These are phyloP conservation scores for Racocetra persica DNA, from an alignment of 371 early-diverging fungal species.

Conservation along the genomic window DNA sequence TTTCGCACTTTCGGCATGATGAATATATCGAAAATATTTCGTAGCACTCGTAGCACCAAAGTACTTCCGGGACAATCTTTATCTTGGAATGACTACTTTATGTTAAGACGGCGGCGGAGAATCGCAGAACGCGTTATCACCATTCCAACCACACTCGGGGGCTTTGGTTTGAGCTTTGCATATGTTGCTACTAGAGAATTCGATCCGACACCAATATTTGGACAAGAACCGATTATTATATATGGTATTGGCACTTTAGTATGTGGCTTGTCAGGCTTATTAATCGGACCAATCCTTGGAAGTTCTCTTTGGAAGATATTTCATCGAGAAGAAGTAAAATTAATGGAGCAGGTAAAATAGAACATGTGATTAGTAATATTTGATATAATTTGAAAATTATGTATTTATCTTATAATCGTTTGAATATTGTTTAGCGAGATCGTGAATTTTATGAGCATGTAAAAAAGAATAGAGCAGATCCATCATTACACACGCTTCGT, in stretches of 20 bases:
- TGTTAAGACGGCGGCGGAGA: constrained; percentile 10
- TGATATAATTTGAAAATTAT: background rate
- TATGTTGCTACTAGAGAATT: constrained; percentile 38
- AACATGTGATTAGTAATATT: background rate
- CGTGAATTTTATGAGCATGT: constrained; percentile 83
- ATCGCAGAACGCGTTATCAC: constrained; percentile 4
- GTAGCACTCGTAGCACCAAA: no score
- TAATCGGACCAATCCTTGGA: constrained; percentile 75
- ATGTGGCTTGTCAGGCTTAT: constrained; percentile 71
- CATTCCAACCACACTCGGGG: constrained; percentile 19
- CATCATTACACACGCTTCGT: constrained; percentile 74
- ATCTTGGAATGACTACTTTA: constrained; percentile 49
- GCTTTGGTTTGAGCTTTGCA: constrained; percentile 4
- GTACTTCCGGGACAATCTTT: constrained; percentile 52
- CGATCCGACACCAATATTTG: constrained; percentile 35
- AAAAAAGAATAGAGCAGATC: constrained; percentile 80
- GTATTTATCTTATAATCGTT: background rate
- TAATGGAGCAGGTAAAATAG: constrained; percentile 61
- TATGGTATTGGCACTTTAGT: constrained; percentile 69
- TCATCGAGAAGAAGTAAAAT: constrained; percentile 61
- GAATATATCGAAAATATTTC: no score
- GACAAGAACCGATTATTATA: constrained; percentile 36
- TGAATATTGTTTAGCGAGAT: constrained; percentile 59
- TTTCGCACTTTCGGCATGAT: no score
- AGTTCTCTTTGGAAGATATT: constrained; percentile 67